These are phyloP conservation scores for Trypanosoma scelopori DNA, from an alignment of 208 protist species.

Conservation along the genomic window DNA sequence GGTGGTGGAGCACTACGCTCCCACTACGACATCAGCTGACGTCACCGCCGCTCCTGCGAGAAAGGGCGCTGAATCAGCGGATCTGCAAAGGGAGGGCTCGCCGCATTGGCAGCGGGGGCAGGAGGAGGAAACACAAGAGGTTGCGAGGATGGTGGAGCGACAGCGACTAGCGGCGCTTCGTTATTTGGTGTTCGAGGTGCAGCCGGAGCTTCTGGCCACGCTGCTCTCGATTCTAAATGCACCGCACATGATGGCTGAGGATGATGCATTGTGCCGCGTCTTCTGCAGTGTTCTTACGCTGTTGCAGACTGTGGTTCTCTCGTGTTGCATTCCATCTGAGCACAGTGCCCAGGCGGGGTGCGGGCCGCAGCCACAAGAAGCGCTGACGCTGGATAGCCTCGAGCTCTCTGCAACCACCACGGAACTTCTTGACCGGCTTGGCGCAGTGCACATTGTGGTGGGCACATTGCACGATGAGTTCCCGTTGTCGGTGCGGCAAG, in stretches of 20 bases:
- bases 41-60: too few species aligned
- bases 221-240: conserved; percentile 22
- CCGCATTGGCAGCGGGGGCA: background rate
- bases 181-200: conserved; percentile 19
- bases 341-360: background rate
- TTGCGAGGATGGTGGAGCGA: background rate
- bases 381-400: background rate
- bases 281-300: conserved; percentile 12
- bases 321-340: conserved; percentile 14
- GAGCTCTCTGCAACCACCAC: conserved; percentile 12
- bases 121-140: background rate
- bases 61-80: background rate
- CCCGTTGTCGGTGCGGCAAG: conserved; percentile 8
- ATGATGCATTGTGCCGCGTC: conserved; percentile 16
- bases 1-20: conserved; percentile 1
- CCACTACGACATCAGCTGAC: background rate
- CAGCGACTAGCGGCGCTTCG: conserved; percentile 6
- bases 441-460: conserved; percentile 9
- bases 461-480: conserved; percentile 14
- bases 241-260: conserved; percentile 19
- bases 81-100: background rate
- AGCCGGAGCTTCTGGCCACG: conserved; percentile 19
- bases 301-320: conserved; percentile 10
- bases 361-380: too few species aligned
- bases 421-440: conserved; percentile 17